Conservation (phyloP, 2,329 filamentous ascomycete species). For the Xylaria multiplex region DNA sequence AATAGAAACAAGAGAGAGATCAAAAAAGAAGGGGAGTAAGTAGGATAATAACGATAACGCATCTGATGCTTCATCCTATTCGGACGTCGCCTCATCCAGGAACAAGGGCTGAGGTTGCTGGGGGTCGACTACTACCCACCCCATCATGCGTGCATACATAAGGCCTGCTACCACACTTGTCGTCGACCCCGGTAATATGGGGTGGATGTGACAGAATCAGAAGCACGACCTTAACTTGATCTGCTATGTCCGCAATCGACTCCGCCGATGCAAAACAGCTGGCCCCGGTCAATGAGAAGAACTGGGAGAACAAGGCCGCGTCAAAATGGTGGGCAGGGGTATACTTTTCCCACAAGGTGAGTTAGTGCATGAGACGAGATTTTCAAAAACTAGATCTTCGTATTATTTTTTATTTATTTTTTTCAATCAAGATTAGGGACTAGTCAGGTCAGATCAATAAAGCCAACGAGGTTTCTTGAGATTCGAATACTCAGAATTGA, state of each 20-base stretch:
- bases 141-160: conserved; percentile 48
- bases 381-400: conserved; percentile 18
- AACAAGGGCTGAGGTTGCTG: conserved; percentile 49
- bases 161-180: conserved; percentile 55
- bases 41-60: conserved; percentile 54
- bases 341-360: conserved; percentile 26
- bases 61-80: conserved; percentile 49
- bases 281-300: conserved; percentile 37
- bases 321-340: conserved; percentile 16
- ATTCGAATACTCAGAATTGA: conserved; percentile 4
- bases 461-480: conserved; percentile 8
- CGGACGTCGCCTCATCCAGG: conserved; percentile 50
- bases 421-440: conserved; percentile 16
- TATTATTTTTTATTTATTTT: neutral
- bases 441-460: neutral
- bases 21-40: conserved; percentile 47
- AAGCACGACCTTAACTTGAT: conserved; percentile 51
- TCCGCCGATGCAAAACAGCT: conserved; percentile 45
- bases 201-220: conserved; percentile 50
- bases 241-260: conserved; percentile 46
- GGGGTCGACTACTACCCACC: conserved; percentile 46
- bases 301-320: conserved; percentile 29
- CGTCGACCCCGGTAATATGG: conserved; percentile 47
- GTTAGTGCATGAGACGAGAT: conserved; percentile 32
- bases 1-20: conserved; percentile 51